Conservation (phyloP, 164 flowering plant species). For the Aristolochia contorta region DNA sequence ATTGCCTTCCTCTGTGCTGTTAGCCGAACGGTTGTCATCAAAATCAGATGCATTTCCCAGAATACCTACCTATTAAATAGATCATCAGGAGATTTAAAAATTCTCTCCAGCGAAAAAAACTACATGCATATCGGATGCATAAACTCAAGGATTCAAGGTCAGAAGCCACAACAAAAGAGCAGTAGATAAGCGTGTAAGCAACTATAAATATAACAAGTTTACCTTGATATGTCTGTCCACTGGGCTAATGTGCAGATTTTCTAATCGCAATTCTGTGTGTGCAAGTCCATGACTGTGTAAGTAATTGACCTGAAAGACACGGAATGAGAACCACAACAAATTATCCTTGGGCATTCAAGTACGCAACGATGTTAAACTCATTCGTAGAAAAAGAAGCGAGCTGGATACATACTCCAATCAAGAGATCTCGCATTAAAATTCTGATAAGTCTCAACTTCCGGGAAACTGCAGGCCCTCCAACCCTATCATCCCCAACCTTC, state of each 20-base stretch:
- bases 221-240: conserved; percentile 94
- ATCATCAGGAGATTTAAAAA: background rate
- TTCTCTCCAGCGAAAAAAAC: too few relatives aligned
- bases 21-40: conserved; percentile 34
- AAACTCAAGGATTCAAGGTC: background rate
- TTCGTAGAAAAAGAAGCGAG: background rate
- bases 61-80: conserved; percentile 67
- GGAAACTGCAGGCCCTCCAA: conserved; percentile 88
- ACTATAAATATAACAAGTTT: conserved; percentile 10
- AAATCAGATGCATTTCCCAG: conserved; percentile 93
- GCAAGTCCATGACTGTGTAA: conserved; percentile 99
- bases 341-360: background rate
- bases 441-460: conserved; percentile 72
- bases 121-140: background rate
- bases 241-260: conserved; percentile 91
- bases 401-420: conserved; percentile 73
- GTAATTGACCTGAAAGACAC: conserved; percentile 64
- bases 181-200: background rate
- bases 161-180: background rate
- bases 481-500: conserved; percentile 80
- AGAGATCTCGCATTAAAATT: conserved; percentile 87
- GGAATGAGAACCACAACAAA: conserved; percentile 3
- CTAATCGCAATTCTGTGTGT: conserved; percentile 91
- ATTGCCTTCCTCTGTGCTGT: conserved; percentile 27
- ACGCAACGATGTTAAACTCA: background rate